These are phyloP conservation scores for Yamadazyma siamensis DNA, from an alignment of 1,139 yeast species.

Conservation along the genomic window DNA sequence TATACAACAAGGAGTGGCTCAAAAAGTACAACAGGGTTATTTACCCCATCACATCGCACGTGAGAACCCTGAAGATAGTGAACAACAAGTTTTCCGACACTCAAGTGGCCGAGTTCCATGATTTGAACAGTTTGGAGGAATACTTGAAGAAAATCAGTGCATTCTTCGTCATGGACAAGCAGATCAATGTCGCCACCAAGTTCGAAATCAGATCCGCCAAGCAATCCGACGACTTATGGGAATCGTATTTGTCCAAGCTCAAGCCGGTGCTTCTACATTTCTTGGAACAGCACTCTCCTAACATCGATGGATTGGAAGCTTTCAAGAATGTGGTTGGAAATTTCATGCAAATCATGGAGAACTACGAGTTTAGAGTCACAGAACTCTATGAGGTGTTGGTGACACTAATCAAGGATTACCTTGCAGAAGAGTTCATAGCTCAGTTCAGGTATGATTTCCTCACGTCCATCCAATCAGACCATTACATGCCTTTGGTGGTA, in stretches of 20 bases:
- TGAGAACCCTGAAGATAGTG: slow-evolving; percentile 12
- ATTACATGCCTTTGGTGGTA: slow-evolving; percentile 82
- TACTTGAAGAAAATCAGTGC: slow-evolving; percentile 69
- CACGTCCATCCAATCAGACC: slow-evolving; percentile 69
- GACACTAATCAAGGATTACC: slow-evolving; percentile 54
- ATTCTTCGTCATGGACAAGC: slow-evolving; percentile 72
- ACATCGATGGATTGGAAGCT: slow-evolving; percentile 30
- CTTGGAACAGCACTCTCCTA: slow-evolving; percentile 27
- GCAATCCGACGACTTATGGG: slow-evolving; percentile 77
- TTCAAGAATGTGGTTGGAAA: slow-evolving; percentile 63
- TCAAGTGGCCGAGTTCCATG: slow-evolving; percentile 20
- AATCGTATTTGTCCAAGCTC: slow-evolving; percentile 57
- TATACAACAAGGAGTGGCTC: slow-evolving; percentile 70
- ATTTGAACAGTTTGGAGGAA: slow-evolving; percentile 34
- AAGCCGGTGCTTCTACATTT: slow-evolving; percentile 49
- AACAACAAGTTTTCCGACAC: slow-evolving; percentile 12
- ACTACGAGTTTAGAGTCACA: slow-evolving; percentile 58
- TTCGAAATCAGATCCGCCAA: slow-evolving; percentile 52
- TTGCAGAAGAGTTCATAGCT: slow-evolving; percentile 52
- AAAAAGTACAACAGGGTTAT: slow-evolving; percentile 72
- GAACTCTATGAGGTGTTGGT: slow-evolving; percentile 64
- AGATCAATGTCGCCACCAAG: slow-evolving; percentile 55
- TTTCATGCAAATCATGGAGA: slow-evolving; percentile 75
- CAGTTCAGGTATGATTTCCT: slow-evolving; percentile 63
- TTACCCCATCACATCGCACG: slow-evolving; percentile 52